Evolutionary conservation across 352 stramenopile genomes (phyloP).

Genomic region (Pythium chondricola): DNA sequence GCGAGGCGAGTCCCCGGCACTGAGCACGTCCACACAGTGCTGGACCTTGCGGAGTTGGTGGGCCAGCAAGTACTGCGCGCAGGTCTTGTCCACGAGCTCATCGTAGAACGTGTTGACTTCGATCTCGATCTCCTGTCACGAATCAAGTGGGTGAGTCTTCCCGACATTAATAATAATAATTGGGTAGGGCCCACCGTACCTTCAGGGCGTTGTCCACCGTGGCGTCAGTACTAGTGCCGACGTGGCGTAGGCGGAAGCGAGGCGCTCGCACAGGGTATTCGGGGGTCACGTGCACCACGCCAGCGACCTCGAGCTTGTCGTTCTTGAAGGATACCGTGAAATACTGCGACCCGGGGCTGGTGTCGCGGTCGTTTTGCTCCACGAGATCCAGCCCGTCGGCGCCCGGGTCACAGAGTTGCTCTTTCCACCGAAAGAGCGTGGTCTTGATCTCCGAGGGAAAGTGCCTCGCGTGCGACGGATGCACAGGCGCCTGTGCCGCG

Average conservation of each 20-base stretch:
- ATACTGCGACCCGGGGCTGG: constrained; percentile 38
- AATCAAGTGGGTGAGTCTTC: background rate
- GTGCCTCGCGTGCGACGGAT: constrained; percentile 28
- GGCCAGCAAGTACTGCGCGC: constrained; percentile 44
- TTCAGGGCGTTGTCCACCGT: constrained; percentile 53
- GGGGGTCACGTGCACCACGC: constrained; percentile 50
- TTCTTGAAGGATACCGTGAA: constrained; percentile 45
- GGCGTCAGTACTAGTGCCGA: constrained; percentile 8
- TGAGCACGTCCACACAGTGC: constrained; percentile 57
- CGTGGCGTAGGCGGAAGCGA: constrained; percentile 54
- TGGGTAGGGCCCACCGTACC: too few relatives aligned
- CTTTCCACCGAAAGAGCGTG: constrained; percentile 45
- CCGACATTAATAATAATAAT: background rate
- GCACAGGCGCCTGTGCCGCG: constrained; percentile 22
- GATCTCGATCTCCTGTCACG: constrained; percentile 58
- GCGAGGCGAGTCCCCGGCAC: constrained; percentile 19
- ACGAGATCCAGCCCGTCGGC: constrained; percentile 43
- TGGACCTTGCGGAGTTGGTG: constrained; percentile 72
- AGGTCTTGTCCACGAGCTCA: constrained; percentile 41
- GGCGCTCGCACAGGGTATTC: constrained; percentile 62
- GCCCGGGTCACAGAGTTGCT: constrained; percentile 21
- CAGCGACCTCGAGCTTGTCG: constrained; percentile 31
- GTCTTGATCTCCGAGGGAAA: constrained; percentile 45
- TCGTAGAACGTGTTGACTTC: constrained; percentile 71
- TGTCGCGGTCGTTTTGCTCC: constrained; percentile 20